These are phyloP conservation scores for Monosporascus ibericus DNA, from an alignment of 2,329 filamentous ascomycete species.

Conservation along the genomic window DNA sequence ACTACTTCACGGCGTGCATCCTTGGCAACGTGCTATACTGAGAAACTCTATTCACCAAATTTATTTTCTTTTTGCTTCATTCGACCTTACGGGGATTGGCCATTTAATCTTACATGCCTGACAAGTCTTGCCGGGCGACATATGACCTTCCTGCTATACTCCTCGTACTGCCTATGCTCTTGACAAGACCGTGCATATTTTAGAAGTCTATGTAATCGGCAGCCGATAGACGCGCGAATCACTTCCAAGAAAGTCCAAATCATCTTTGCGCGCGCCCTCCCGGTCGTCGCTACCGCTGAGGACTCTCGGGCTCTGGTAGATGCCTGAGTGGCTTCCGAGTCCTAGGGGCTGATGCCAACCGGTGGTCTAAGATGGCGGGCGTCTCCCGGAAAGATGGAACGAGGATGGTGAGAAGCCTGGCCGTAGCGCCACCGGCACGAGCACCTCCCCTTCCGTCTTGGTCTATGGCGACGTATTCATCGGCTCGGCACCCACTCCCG, in stretches of 20 bases:
- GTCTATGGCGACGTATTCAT: conserved; percentile 63
- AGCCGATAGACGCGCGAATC: not conserved
- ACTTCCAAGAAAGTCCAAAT: not conserved
- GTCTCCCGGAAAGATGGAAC: conserved; percentile 15
- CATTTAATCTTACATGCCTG: not conserved
- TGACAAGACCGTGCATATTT: not conserved
- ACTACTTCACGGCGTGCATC: not conserved
- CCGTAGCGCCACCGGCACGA: conserved; percentile 14
- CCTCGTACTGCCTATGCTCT: not conserved
- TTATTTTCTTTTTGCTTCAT: not conserved
- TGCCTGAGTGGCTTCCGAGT: not conserved
- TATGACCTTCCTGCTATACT: not conserved
- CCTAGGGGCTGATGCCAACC: not conserved
- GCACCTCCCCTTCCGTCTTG: conserved; percentile 26
- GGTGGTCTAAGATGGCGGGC: not conserved
- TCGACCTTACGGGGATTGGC: not conserved
- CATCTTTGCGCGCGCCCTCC: not conserved
- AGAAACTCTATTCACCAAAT: not conserved
- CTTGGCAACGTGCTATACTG: not conserved
- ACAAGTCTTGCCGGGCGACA: not conserved
- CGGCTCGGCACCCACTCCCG: conserved; percentile 47
- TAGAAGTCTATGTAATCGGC: not conserved
- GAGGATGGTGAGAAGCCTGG: conserved; percentile 16
- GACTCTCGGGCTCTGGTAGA: not conserved
- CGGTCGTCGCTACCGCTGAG: not conserved